Conservation (phyloP, 345 rosid species). For the Lumnitzera racemosa region DNA sequence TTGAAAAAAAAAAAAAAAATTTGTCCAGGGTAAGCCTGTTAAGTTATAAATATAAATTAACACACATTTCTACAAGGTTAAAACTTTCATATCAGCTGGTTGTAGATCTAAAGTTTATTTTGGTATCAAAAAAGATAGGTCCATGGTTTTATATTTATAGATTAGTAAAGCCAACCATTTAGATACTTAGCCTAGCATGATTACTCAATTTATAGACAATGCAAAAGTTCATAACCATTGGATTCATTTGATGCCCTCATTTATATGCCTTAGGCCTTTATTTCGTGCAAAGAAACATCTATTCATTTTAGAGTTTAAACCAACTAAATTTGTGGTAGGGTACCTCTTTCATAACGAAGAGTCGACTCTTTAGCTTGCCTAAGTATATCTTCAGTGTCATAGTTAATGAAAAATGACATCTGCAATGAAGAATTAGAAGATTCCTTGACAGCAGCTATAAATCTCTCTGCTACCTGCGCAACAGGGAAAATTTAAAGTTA, state of each 20-base stretch:
- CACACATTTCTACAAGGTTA: no score
- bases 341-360: conserved; percentile 48
- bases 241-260: neutral
- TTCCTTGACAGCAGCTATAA: conserved; percentile 38
- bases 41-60: neutral
- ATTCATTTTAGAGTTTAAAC: no score
- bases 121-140: no score
- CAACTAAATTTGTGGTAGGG: no score
- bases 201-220: neutral
- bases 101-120: no score
- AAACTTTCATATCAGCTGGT: no score
- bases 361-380: conserved; percentile 55
- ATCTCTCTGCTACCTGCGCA: conserved; percentile 44
- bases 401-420: conserved; percentile 61
- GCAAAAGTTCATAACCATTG: no score
- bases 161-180: neutral
- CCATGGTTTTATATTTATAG: neutral
- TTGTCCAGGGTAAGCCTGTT: neutral
- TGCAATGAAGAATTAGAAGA: conserved; percentile 26
- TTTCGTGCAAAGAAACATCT: neutral
- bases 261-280: neutral
- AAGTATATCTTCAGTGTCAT: conserved; percentile 35
- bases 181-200: neutral
- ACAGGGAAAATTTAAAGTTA: neutral
- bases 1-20: neutral